Conservation (phyloP, 2,329 filamentous ascomycete genomes). For the Juglanconis oblonga region DNA sequence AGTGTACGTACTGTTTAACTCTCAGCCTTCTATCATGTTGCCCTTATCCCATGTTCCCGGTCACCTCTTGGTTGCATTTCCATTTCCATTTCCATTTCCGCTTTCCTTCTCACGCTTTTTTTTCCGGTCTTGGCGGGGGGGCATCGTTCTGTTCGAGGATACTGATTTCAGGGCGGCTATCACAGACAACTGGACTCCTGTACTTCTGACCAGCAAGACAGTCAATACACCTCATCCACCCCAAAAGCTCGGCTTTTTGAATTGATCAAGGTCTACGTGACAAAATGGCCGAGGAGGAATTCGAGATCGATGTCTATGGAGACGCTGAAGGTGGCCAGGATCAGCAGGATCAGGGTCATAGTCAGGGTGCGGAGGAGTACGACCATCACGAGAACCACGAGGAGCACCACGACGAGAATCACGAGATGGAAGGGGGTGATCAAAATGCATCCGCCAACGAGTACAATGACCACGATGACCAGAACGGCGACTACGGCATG, state of each 20-base stretch:
- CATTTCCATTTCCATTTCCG: constrained; percentile 13
- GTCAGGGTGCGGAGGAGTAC: constrained; percentile 38
- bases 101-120: constrained; percentile 9
- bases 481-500: constrained; percentile 25
- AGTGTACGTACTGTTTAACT: constrained; percentile 56
- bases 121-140: not conserved
- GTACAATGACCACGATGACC: constrained; percentile 32
- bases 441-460: too few relatives aligned
- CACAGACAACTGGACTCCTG: constrained; percentile 29
- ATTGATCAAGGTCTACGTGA: constrained; percentile 10
- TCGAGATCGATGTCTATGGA: constrained; percentile 71
- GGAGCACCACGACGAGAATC: constrained; percentile 30
- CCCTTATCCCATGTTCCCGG: constrained; percentile 25
- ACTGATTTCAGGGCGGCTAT: constrained; percentile 20
- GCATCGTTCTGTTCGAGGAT: constrained; percentile 15
- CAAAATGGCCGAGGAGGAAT: constrained; percentile 67
- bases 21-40: constrained; percentile 35
- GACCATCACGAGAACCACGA: constrained; percentile 37
- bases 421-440: constrained; percentile 32
- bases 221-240: constrained; percentile 30
- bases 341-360: constrained; percentile 30
- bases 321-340: constrained; percentile 37
- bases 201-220: constrained; percentile 32
- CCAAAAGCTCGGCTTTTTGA: constrained; percentile 14
- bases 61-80: constrained; percentile 21